Base-by-base conservation (phyloP, 1,284 basidiomycete genomes). In the Amylostereum areolatum region DNA sequence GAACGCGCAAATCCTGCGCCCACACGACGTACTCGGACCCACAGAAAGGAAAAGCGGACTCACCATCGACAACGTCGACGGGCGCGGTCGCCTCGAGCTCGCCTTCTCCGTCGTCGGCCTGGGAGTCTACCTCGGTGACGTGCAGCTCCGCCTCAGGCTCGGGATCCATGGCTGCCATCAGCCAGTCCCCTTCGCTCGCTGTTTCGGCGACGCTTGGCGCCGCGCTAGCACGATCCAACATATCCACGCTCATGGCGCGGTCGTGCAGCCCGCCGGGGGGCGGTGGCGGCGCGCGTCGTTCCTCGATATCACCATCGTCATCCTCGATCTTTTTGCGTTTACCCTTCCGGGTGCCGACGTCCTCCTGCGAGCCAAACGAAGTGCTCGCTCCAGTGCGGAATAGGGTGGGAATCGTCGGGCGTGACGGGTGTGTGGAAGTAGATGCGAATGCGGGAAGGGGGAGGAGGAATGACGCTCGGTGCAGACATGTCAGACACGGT, bases 381-480 rank as follows among this genome's bases (percentile, higher is more conserved):
- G 67, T 65, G 44, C 70, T 66, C 27, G 64, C 50, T 59, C 73
- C 74, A n/a, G 59, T 83, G 77, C 52, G 81, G 74, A 62, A 87
- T 80, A 36, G 83, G 81, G 62, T 79, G 81, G 52, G 82, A 75
- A 67, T 89, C 86, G 70, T 89, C 87, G 59, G 81, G 74, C 57
- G 84, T 80, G 51, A 86, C 84, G 52, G 87, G 88, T 28, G 87
- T 89, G 69, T 90, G 88, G 73, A 91, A 91, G 72, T 91, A 91
- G 53, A 91, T 87, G 58, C 87, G 83, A 60, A 91, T 82, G 53
- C 88, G 82, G 42, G 85, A 86, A 42, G 85, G 83, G 46, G 85
- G 84, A 45, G 81, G 64, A 51, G 66, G 63, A 39, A 65, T 52
- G 45, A 56, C 53, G 31, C 43, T 52, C 12, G 47, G 61, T 48